These are phyloP conservation scores for Fusarium sp. DNA, from an alignment of 2,329 filamentous ascomycete species.

Conservation along the genomic window DNA sequence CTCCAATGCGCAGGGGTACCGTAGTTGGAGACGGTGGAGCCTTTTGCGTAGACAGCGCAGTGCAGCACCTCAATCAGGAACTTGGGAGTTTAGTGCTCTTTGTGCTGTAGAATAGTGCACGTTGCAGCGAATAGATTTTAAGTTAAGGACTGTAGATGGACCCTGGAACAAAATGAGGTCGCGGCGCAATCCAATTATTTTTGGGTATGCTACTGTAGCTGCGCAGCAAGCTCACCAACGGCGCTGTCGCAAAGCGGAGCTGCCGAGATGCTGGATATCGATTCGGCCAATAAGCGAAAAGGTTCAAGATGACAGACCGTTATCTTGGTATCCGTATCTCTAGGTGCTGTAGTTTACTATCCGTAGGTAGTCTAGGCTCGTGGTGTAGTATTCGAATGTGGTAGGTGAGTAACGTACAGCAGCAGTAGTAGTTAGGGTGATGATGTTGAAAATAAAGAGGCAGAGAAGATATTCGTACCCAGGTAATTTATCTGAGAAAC, in stretches of 20 bases:
- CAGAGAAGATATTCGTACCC: background rate
- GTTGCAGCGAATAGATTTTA: background rate
- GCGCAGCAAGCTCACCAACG: constrained; percentile 32
- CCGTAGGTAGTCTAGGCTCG: constrained; percentile 10
- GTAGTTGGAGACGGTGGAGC: constrained; percentile 42
- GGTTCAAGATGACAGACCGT: constrained; percentile 19
- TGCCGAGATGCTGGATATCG: constrained; percentile 20
- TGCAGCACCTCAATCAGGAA: background rate
- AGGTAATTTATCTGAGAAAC: background rate
- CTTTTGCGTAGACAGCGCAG: background rate
- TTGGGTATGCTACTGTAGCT: constrained; percentile 21
- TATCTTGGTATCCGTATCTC: constrained; percentile 13
- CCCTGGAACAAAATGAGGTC: constrained; percentile 33
- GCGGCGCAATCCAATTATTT: constrained; percentile 33
- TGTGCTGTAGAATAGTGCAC: background rate
- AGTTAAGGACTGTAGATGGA: constrained; percentile 22
- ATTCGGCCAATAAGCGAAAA: constrained; percentile 24
- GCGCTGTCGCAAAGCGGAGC: constrained; percentile 35
- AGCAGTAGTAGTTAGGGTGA: constrained; percentile 4
- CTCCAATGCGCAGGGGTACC: constrained; percentile 37
- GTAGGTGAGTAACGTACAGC: background rate
- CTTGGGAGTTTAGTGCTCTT: background rate
- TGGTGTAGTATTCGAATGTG: constrained; percentile 1
- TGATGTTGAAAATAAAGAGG: constrained; percentile 2
- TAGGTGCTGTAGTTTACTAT: background rate